A percentile compares a stretch with the other conserved stretches of the same genome.
These are phyloP conservation scores for Apiospora malaysiana DNA, from an alignment of 2,329 filamentous ascomycete species.

Conservation along the genomic window DNA sequence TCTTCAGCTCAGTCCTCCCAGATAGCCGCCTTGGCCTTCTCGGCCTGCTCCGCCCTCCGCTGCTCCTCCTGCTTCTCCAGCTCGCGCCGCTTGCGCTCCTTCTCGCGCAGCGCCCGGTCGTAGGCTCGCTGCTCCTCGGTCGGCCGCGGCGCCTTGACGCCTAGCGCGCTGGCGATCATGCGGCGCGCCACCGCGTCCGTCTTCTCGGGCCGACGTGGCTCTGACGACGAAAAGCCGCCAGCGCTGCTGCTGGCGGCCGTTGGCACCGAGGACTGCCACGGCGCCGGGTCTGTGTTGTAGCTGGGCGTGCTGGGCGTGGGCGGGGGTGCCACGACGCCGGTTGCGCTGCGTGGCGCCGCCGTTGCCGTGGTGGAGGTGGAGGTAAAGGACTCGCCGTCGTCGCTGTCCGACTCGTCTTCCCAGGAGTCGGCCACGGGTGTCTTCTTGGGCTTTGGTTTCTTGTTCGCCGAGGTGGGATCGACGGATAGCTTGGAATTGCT, in stretches of 20 bases:
- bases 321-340: conserved; percentile 61
- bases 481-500: conserved; percentile 38
- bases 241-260: conserved; percentile 19
- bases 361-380: conserved; percentile 28
- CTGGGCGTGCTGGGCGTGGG: conserved; percentile 70
- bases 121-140: conserved; percentile 91
- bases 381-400: conserved; percentile 36
- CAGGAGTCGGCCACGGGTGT: conserved; percentile 70
- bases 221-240: conserved; percentile 14
- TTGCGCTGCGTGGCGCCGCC: conserved; percentile 30
- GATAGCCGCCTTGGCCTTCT: conserved; percentile 80
- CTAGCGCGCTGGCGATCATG: conserved; percentile 88
- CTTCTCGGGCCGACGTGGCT: conserved; percentile 74
- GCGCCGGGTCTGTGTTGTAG: conserved; percentile 34
- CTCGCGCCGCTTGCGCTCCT: conserved; percentile 79
- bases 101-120: conserved; percentile 80
- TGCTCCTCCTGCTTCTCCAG: conserved; percentile 72
- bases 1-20: conserved; percentile 72
- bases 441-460: conserved; percentile 42
- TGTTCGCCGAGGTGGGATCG: conserved; percentile 27
- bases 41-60: conserved; percentile 66
- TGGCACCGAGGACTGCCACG: conserved; percentile 32
- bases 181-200: conserved; percentile 89
- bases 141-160: conserved; percentile 77
- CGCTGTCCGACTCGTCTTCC: conserved; percentile 69